Evolutionary conservation across 345 rosid genomes (phyloP), one percentile per base, ranked within the genome.

Genomic region (Nasturtium officinale): DNA sequence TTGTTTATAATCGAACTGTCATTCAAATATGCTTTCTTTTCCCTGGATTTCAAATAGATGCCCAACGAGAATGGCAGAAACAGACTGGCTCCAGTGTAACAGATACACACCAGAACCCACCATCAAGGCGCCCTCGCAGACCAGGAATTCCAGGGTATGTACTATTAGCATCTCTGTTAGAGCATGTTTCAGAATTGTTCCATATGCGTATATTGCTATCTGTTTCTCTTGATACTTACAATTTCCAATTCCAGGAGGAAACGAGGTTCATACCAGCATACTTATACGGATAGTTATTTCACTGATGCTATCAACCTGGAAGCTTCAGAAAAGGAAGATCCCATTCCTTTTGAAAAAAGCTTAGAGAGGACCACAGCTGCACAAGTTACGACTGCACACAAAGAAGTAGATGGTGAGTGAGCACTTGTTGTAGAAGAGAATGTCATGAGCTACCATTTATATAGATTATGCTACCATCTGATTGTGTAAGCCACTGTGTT

Each of bases 21-120:
- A n/a, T 8, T 28, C 38, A 10, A 61, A 47, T 23, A 40, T 58
- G 50, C 58, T 45, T 53, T 73, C 60, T 61, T 73, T 40, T 46
- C 3, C 48, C 15, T 32, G 63, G 52, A 35, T 69, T 80, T 58
- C 74, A 59, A 45, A 10, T 42, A 91, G 97, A 79, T 82, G 91
- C 95, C 33, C 82, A 69, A 68, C 82, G 76, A 64, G 98, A 94
- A 78, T 80, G 90, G 79, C 78, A 85, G 71, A 94, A 78, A 76
- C 96, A 85, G 82, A 86, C 84, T 11, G 96, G 95, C 16, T 40
- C 29, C 46, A 37, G 50, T 73, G 78, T 59, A 16, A 40, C 46
- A 47, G 88, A 82, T 52, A 71, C 66, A 38, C 70, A 80, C 80
- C 83, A 81, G 64, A 43, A 77, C 40, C 73, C 52, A 46, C 69